These are phyloP conservation scores for Mucor irregularis DNA, from an alignment of 371 early-diverging fungal species.

Conservation along the genomic window DNA sequence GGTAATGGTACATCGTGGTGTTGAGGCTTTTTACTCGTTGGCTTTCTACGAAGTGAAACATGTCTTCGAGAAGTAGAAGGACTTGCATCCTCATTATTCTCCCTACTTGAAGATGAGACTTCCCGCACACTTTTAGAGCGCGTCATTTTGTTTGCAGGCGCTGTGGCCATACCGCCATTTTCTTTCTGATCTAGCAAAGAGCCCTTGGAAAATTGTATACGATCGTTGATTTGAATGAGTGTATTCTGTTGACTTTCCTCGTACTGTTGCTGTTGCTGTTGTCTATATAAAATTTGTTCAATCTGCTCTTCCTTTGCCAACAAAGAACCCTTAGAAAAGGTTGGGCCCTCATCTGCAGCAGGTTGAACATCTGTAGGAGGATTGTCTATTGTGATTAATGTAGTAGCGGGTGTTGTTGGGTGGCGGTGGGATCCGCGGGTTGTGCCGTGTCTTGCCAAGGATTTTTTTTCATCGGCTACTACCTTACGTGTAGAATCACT, in stretches of 20 bases:
- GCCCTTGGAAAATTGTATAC: constrained; percentile 42
- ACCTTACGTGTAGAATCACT: constrained; percentile 26
- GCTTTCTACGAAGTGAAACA: constrained; percentile 38
- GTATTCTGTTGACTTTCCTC: constrained; percentile 20
- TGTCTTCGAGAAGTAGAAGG: constrained; percentile 18
- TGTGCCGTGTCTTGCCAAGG: constrained; percentile 6
- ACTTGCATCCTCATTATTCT: background rate
- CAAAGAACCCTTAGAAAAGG: constrained; percentile 36
- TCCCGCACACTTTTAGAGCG: constrained; percentile 44
- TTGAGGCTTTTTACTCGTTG: constrained; percentile 18
- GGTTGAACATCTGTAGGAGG: constrained; percentile 13
- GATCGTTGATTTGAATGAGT: constrained; percentile 44
- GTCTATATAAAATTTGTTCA: constrained; percentile 15
- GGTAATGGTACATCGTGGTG: constrained; percentile 39
- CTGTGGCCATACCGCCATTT: background rate
- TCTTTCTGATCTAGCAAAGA: constrained; percentile 39
- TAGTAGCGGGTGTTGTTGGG: constrained; percentile 6
- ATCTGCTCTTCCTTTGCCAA: constrained; percentile 26
- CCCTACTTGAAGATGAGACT: background rate
- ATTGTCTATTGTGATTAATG: background rate
- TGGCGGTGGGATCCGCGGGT: constrained; percentile 25
- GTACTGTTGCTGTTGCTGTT: constrained; percentile 9
- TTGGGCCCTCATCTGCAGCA: constrained; percentile 21
- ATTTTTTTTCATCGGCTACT: constrained; percentile 1
- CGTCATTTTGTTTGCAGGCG: constrained; percentile 15